Evolutionary conservation across 768 basidiomycete species (phyloP).

Genomic region (Hypholoma fasciculare): DNA sequence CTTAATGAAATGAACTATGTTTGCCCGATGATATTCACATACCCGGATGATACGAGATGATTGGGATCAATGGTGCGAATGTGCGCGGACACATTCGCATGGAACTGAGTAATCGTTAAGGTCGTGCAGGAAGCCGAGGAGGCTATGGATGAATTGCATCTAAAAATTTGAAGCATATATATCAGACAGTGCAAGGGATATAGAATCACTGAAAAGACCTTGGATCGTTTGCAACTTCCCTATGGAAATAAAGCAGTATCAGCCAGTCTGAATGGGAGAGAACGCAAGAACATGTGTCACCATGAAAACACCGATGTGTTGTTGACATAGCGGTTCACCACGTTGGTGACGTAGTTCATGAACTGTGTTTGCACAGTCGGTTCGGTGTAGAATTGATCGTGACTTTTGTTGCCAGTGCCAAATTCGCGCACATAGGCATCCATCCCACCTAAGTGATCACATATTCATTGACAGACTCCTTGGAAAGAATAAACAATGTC

Average conservation of each 20-base stretch:
- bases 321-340: constrained; percentile 57
- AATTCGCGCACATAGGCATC: constrained; percentile 62
- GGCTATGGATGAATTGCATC: constrained; percentile 58
- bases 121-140: constrained; percentile 45
- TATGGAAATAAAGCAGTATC: constrained; percentile 19
- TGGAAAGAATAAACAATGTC: not conserved
- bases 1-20: not conserved
- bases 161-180: constrained; percentile 17
- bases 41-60: constrained; percentile 68
- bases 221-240: constrained; percentile 70
- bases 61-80: constrained; percentile 55
- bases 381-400: constrained; percentile 63
- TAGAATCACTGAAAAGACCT: constrained; percentile 33
- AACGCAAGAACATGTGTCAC: constrained; percentile 25
- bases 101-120: constrained; percentile 58
- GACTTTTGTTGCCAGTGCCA: constrained; percentile 26
- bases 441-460: constrained; percentile 51
- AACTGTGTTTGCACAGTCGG: constrained; percentile 49
- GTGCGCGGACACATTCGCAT: constrained; percentile 42
- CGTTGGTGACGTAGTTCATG: constrained; percentile 54
- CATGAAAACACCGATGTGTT: constrained; percentile 53
- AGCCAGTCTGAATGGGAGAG: not conserved
- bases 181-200: no score
- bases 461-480: not conserved
- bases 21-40: constrained; percentile 14